Evolutionary conservation across 768 basidiomycete species (phyloP).

Genomic region (Leccinum barrowsii): DNA sequence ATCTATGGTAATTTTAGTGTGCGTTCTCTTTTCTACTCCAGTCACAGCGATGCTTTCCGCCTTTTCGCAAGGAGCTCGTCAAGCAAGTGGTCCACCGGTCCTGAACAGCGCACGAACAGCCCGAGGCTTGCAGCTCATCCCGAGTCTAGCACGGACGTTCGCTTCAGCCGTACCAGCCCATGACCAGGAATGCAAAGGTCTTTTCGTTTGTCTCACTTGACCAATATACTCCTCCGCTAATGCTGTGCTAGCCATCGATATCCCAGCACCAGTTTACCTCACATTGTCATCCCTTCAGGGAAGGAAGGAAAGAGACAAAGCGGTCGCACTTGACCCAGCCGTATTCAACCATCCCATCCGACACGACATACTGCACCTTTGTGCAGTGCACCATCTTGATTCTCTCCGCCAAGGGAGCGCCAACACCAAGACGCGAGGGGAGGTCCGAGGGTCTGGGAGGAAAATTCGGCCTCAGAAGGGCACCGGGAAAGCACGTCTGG

Average conservation of each 20-base stretch:
- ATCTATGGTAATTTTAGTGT: conserved; percentile 14
- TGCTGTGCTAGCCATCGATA: conserved; percentile 33
- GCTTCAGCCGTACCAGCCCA: conserved; percentile 4
- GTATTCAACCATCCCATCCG: conserved; percentile 90
- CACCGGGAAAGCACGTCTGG: conserved; percentile 82
- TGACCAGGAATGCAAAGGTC: conserved; percentile 17
- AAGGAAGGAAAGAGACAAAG: conserved; percentile 39
- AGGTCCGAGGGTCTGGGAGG: conserved; percentile 83
- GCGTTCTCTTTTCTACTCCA: background rate
- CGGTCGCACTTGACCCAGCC: conserved; percentile 69
- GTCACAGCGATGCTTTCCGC: conserved; percentile 16
- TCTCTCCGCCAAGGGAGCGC: conserved; percentile 89
- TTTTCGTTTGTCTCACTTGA: conserved; percentile 4
- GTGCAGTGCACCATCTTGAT: conserved; percentile 85
- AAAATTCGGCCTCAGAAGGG: conserved; percentile 95
- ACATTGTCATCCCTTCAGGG: conserved; percentile 54
- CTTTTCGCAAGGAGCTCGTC: conserved; percentile 15
- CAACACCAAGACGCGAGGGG: conserved; percentile 85
- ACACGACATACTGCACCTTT: conserved; percentile 89
- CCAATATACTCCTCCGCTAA: conserved; percentile 4
- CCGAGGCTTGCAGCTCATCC: background rate
- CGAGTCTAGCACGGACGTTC: conserved; percentile 11
- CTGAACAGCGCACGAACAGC: background rate
- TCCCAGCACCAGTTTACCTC: conserved; percentile 52
- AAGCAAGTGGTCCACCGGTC: conserved; percentile 2